A percentile compares a stretch with the other conserved stretches of the same genome.
Conservation (phyloP, 2,329 filamentous ascomycete species). For the Neocatenulostroma microsporum region DNA sequence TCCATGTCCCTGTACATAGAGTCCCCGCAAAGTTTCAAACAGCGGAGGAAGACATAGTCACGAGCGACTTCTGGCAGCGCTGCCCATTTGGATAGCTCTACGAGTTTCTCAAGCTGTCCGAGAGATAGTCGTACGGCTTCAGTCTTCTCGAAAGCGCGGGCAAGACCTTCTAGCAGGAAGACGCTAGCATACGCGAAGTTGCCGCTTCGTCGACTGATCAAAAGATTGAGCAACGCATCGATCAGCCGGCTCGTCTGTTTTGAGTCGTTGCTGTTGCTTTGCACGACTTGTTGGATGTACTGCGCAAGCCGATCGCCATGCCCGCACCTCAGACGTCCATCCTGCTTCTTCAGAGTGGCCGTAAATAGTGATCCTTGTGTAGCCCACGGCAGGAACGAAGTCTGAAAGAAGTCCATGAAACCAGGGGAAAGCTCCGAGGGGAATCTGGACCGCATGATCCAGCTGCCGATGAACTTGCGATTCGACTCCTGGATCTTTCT, state of each 20-base stretch:
- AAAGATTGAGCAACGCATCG: constrained; percentile 28
- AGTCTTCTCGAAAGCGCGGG: constrained; percentile 24
- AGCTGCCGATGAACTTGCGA: constrained; percentile 39
- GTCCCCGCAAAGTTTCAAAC: constrained; percentile 20
- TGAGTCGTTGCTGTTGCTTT: constrained; percentile 10
- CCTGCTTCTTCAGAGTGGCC: constrained; percentile 28
- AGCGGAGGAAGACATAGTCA: constrained; percentile 30
- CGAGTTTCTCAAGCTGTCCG: constrained; percentile 27
- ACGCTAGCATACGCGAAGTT: constrained; percentile 36
- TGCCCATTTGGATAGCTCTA: constrained; percentile 30
- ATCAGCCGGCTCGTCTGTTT: constrained; percentile 16
- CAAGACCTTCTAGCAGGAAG: constrained; percentile 38
- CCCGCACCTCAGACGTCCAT: constrained; percentile 26
- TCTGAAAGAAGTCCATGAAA: constrained; percentile 32
- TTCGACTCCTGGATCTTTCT: constrained; percentile 39
- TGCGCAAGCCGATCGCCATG: constrained; percentile 35
- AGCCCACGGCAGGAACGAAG: constrained; percentile 41
- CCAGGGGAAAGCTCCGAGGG: constrained; percentile 16
- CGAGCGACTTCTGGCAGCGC: constrained; percentile 38
- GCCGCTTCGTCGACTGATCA: constrained; percentile 22
- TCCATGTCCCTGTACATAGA: constrained; percentile 2
- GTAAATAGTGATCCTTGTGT: constrained; percentile 40
- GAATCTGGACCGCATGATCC: constrained; percentile 33
- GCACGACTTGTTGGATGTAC: constrained; percentile 30
- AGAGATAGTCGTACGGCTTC: constrained; percentile 13